Percentiles rank a stretch among this genome's conserved stretches.
These are phyloP conservation scores for Phialocephala sp. DNA, from an alignment of 2,329 filamentous ascomycete species.

Conservation along the genomic window DNA sequence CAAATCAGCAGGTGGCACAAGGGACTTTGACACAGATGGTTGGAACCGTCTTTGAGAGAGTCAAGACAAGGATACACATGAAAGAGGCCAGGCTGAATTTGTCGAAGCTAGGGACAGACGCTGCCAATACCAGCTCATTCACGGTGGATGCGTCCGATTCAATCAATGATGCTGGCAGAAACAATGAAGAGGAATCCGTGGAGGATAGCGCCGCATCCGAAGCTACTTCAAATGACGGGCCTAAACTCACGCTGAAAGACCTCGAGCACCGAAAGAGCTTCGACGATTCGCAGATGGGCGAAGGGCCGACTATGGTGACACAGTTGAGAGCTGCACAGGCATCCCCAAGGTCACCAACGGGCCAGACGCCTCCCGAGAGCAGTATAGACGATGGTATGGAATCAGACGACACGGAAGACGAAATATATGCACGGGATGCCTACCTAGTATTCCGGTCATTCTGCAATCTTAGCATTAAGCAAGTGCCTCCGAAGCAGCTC, in stretches of 20 bases:
- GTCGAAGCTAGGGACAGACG: slow-evolving; percentile 40
- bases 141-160: slow-evolving; percentile 42
- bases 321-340: slow-evolving; percentile 56
- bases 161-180: slow-evolving; percentile 33
- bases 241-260: slow-evolving; percentile 69
- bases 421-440: slow-evolving; percentile 95
- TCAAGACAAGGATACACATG: slow-evolving; percentile 83
- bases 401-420: slow-evolving; percentile 76
- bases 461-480: slow-evolving; percentile 95
- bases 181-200: slow-evolving; percentile 37
- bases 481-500: slow-evolving; percentile 86
- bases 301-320: slow-evolving; percentile 71
- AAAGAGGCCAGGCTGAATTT: slow-evolving; percentile 77
- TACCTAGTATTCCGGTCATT: slow-evolving; percentile 97
- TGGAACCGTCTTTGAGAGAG: slow-evolving; percentile 94
- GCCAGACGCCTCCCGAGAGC: slow-evolving; percentile 60
- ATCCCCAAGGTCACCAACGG: slow-evolving; percentile 55
- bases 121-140: slow-evolving; percentile 40
- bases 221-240: slow-evolving; percentile 43
- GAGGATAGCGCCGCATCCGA: slow-evolving; percentile 38
- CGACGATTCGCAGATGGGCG: slow-evolving; percentile 66
- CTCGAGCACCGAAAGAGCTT: slow-evolving; percentile 72
- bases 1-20: slow-evolving; percentile 96
- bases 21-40: slow-evolving; percentile 98
- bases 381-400: slow-evolving; percentile 62